Evolutionary conservation across 2,329 filamentous ascomycete genomes (phyloP).

Genomic region (Eurotiales sp.): DNA sequence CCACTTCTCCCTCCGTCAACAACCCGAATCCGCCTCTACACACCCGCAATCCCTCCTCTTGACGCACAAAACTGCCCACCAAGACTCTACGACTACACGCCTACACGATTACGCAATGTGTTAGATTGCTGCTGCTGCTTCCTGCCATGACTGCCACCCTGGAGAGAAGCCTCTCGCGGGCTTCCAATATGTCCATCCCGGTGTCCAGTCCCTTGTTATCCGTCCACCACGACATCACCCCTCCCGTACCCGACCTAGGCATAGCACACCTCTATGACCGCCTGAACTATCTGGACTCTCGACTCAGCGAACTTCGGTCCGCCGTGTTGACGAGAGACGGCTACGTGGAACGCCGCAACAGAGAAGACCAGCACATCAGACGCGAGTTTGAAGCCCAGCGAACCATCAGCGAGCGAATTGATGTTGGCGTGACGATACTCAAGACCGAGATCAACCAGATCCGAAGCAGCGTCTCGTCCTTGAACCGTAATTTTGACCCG

Average conservation of each 20-base stretch:
- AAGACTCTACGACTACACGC: too few species aligned
- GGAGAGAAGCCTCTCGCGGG: slow-evolving; percentile 35
- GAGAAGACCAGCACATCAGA: slow-evolving; percentile 37
- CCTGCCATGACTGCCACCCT: slow-evolving; percentile 33
- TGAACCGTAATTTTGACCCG: slow-evolving; percentile 31
- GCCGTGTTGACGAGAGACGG: slow-evolving; percentile 36
- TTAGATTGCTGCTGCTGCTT: too few species aligned
- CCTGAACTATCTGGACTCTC: slow-evolving; percentile 35
- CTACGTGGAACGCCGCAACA: slow-evolving; percentile 37
- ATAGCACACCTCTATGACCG: slow-evolving; percentile 37
- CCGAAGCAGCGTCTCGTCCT: slow-evolving; percentile 31
- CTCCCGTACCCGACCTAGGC: slow-evolving; percentile 32
- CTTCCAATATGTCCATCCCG: slow-evolving; percentile 35
- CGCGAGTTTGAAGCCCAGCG: slow-evolving; percentile 36
- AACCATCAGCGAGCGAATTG: slow-evolving; percentile 29
- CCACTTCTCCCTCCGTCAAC: not conserved
- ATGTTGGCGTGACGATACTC: slow-evolving; percentile 32
- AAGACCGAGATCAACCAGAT: slow-evolving; percentile 35
- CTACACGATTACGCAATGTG: too few species aligned
- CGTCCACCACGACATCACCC: slow-evolving; percentile 31
- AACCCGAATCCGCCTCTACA: too few species aligned
- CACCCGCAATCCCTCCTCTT: too few species aligned
- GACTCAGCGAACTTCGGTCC: slow-evolving; percentile 34
- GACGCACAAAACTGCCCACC: too few species aligned
- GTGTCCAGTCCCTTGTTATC: slow-evolving; percentile 35